phyloP scores from a whole-genome alignment of 2,329 filamentous ascomycete genomes.

The Sporothrix globosa region DNA sequence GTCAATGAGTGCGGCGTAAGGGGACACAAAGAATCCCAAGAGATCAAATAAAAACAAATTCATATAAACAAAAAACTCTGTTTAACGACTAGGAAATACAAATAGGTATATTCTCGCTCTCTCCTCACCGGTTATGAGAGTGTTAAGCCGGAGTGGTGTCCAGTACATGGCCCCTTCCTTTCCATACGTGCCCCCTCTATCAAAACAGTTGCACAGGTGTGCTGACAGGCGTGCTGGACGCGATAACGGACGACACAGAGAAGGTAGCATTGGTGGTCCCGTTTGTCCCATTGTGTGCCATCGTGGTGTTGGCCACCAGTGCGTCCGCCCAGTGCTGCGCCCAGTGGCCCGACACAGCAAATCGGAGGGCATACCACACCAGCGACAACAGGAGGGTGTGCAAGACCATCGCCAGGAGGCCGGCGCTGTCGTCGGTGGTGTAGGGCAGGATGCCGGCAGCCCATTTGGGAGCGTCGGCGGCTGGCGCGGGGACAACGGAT shows the following conservation, averaged over 20 bases:
- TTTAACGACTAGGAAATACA: background rate
- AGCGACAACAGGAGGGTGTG: slow-evolving; percentile 1
- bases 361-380: slow-evolving; percentile 28
- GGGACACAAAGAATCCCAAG: too few relatives aligned
- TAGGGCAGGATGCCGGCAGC: slow-evolving; percentile 6
- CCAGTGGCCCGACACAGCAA: slow-evolving; percentile 27
- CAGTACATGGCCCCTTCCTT: background rate
- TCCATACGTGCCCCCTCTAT: background rate
- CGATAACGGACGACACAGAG: background rate
- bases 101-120: slow-evolving; percentile 10
- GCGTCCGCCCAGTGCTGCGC: slow-evolving; percentile 28
- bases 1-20: too few relatives aligned
- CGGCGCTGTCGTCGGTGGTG: slow-evolving; percentile 16
- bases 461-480: background rate
- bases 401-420: background rate
- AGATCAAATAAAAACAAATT: background rate
- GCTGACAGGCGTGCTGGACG: background rate
- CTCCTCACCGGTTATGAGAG: background rate
- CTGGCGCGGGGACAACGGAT: background rate
- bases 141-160: background rate
- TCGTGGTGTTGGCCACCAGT: slow-evolving; percentile 14
- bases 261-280: background rate
- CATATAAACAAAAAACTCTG: background rate
- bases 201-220: slow-evolving; percentile 6
- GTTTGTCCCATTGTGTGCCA: background rate